Evolutionary conservation across 2,329 filamentous ascomycete species (phyloP), one percentile per base, ranked within the genome.

Genomic region (Leptographium flavum): DNA sequence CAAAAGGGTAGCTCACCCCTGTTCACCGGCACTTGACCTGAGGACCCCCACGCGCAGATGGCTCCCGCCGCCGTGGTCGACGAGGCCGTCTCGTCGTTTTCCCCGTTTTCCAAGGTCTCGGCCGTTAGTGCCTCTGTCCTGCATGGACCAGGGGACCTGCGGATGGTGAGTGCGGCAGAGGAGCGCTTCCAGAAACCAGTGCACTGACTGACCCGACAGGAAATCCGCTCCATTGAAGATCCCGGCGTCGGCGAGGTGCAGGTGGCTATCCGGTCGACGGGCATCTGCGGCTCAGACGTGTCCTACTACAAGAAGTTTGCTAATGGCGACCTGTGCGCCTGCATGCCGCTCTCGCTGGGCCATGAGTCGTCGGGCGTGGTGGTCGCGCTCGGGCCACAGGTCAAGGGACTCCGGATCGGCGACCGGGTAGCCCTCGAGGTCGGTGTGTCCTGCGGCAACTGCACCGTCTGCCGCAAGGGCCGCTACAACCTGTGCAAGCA

Each of bases 261-360:
- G 60, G 70, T 83, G 54, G 69, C 74, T 53, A 68, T 83, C 58
- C 74, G 73, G 54, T 70, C 74, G 7, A 83, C 79, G 22, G 79
- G 79, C 32, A 77, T 83, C 54, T 83, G 79, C 58, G 79, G 79
- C 46, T 82, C 77, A 8, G 79, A 83, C 59, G 73, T 82, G 45
- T 76, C 76, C 44, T 83, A 83, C 60, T 83, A 81, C 65, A 81
- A 75, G 58, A 81, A 81, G 55, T 82, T 81, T 56, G 76, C 77
- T 60, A 83, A 83, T 55, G 79, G 79, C 39, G 78, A 81, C 59
- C 69, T 83, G 42, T 79, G 78, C 53, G 77, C 76, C 39, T 78
- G 74, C 51, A 69, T 73, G 49, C 79, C 80, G 25, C 63, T 83
- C 28, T 79, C 76, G 5, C 68, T 83, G 3, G 75, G 75, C n/a